Conservation (phyloP, 1,284 basidiomycete genomes). For the Boletus sp. region DNA sequence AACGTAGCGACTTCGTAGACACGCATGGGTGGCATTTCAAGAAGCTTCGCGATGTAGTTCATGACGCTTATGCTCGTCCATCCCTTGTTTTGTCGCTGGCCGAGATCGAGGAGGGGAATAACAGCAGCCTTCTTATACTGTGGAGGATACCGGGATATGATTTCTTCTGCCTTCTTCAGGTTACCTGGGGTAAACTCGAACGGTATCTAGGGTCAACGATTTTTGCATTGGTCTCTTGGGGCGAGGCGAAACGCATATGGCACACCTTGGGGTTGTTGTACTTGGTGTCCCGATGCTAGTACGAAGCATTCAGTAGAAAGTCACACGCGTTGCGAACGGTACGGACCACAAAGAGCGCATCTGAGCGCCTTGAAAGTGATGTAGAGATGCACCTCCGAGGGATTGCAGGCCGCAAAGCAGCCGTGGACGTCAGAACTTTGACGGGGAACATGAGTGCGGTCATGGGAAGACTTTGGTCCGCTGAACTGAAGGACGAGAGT, state of each 20-base stretch:
- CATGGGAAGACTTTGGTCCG: neutral
- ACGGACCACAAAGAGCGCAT: conserved; percentile 54
- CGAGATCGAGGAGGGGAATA: conserved; percentile 94
- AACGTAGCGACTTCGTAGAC: conserved; percentile 99
- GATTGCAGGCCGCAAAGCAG: conserved; percentile 19
- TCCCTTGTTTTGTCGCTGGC: conserved; percentile 95
- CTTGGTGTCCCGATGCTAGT: conserved; percentile 86
- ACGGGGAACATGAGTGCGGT: conserved; percentile 23
- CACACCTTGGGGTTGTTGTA: conserved; percentile 86
- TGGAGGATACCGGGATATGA: conserved; percentile 89
- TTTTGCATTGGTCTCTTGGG: neutral
- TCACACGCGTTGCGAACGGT: conserved; percentile 1
- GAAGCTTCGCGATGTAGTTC: conserved; percentile 92
- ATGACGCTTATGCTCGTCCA: conserved; percentile 99
- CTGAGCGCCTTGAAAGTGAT: conserved; percentile 40
- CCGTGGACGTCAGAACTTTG: conserved; percentile 11
- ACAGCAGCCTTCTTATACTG: conserved; percentile 99
- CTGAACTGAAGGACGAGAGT: neutral
- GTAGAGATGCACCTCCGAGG: conserved; percentile 36
- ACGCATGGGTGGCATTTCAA: conserved; percentile 97
- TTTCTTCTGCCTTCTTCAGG: conserved; percentile 80
- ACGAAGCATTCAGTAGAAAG: conserved; percentile 12
- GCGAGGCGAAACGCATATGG: neutral
- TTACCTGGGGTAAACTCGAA: conserved; percentile 87
- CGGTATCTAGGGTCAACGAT: conserved; percentile 61